Conservation (phyloP, 129 eudicot species). For the Saussurea involucrata region DNA sequence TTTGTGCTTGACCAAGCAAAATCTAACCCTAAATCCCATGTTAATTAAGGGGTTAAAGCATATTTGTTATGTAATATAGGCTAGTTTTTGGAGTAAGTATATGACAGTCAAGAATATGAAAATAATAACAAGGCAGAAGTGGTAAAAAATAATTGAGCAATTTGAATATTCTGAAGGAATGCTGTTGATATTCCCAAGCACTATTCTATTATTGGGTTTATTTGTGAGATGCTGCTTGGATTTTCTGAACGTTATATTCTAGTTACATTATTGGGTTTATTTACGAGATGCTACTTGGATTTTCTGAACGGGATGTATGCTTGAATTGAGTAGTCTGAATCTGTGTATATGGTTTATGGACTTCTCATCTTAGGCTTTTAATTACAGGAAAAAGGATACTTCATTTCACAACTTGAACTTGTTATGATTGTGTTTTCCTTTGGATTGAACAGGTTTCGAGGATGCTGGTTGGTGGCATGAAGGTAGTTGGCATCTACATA, state of each 20-base stretch:
- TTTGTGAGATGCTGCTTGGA: background rate
- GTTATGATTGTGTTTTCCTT: background rate
- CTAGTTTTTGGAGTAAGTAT: background rate
- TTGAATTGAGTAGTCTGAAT: slow-evolving; percentile 11
- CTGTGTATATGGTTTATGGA: background rate
- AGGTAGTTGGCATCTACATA: slow-evolving; percentile 85
- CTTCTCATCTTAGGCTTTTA: background rate
- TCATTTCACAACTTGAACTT: background rate
- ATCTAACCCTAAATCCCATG: background rate
- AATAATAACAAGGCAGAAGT: background rate
- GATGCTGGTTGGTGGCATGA: slow-evolving; percentile 90
- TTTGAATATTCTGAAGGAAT: background rate
- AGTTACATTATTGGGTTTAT: background rate
- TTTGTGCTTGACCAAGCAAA: background rate
- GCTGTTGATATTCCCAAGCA: background rate
- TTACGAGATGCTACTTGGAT: background rate
- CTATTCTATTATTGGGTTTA: background rate
- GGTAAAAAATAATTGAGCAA: background rate
- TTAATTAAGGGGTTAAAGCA: background rate
- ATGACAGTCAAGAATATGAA: background rate
- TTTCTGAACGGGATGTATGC: slow-evolving; percentile 6
- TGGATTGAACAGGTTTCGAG: slow-evolving; percentile 66
- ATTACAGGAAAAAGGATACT: background rate
- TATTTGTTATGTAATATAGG: background rate
- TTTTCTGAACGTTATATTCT: background rate